Evolutionary conservation across 345 rosid genomes (phyloP), one percentile per base, ranked within the genome.

Genomic region (Rhizophora apiculata): DNA sequence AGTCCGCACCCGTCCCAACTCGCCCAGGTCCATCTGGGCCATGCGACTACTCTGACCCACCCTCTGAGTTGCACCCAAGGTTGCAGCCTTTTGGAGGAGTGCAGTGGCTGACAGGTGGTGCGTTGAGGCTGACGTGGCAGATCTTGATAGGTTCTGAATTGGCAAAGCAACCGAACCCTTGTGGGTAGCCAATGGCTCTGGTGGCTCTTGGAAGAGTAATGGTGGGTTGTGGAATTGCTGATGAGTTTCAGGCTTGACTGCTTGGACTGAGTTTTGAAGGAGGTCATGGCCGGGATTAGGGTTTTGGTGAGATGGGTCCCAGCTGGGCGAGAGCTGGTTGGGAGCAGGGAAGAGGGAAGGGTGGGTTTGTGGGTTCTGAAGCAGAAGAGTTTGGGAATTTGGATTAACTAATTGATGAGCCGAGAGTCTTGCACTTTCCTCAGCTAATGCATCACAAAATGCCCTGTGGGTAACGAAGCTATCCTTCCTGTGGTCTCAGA

Each of bases 381-480:
- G 76, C 32, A 61, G 80, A 61, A 74, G 75, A 68, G 16, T 54
- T 0, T 54, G 75, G 37, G 56, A 11, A 6, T 57, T 62, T 55
- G 80, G 72, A 74, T 64, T 64, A 15, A 76, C 64, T 9, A 74
- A 54, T 60, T 84, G 86, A 69, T 65, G 73, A 68, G 89, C 87
- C 2, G 85, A 79, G 71, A 89, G 75, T 72, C 94, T 88, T 26
- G 96, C 97, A 65, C 89, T 93, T 72, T 93, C 96, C 83, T 87
- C 92, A 0, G 98, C 98, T 60, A 93, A 74, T 62, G 98, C 98
- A 74, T 90, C 96, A 76, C 98, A 93, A 68, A 90, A 93, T 70
- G 98, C 98, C 61, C 96, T 86, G 80, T 90, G 98, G 64, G 98
- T 93, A 69, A 90, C 79, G 83, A 89, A 93, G 88, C 96, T 90